Evolutionary conservation across 371 early-diverging fungal species (phyloP).

Genomic region (Lichtheimia hyalospora): DNA sequence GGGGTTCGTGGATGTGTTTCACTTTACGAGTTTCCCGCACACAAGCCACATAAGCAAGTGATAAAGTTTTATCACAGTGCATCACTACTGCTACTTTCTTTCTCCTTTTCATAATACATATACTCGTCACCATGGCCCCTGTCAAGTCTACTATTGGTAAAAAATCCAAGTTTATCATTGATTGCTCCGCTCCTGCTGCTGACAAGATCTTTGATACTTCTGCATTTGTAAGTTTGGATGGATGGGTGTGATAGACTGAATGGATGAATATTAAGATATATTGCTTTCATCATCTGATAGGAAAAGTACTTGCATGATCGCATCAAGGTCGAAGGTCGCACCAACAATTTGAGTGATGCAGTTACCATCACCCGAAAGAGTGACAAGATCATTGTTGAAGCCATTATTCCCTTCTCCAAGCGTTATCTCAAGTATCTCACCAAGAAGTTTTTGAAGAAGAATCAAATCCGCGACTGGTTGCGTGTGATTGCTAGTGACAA

Average conservation of each 20-base stretch:
- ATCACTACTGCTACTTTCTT: conserved; percentile 15
- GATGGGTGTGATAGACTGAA: too few species aligned
- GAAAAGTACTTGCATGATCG: conserved; percentile 98
- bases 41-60: too few species aligned
- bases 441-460: conserved; percentile 99
- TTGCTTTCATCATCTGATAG: not conserved
- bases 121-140: conserved; percentile 41
- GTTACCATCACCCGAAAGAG: conserved; percentile 85
- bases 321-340: conserved; percentile 97
- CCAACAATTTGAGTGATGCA: conserved; percentile 91
- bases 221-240: conserved; percentile 72
- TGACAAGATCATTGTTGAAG: conserved; percentile 77
- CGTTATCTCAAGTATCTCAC: conserved; percentile 99
- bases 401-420: conserved; percentile 90
- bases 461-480: conserved; percentile 97
- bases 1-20: too few species aligned
- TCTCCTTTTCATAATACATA: conserved; percentile 9
- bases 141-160: conserved; percentile 48
- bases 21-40: too few species aligned
- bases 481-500: conserved; percentile 93
- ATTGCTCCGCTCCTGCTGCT: conserved; percentile 90
- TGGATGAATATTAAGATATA: too few species aligned
- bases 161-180: conserved; percentile 85
- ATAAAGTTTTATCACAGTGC: too few species aligned
- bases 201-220: conserved; percentile 97